phyloP scores from a whole-genome alignment of 768 basidiomycete species.

The Collybia nuda region DNA sequence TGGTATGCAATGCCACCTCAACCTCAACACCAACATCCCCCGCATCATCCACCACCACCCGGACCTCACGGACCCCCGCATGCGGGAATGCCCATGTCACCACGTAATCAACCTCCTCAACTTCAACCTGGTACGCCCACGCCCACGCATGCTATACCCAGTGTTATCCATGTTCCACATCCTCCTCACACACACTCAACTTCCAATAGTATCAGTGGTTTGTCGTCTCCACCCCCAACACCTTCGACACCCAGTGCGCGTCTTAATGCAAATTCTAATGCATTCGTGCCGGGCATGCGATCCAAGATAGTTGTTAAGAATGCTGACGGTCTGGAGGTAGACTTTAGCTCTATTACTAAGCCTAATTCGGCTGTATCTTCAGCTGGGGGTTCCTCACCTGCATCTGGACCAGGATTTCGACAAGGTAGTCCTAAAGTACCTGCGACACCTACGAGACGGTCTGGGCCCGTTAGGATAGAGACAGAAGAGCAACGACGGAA shows the following conservation, averaged over 20 bases:
- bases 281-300: conserved; percentile 62
- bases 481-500: conserved; percentile 46
- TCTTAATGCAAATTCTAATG: conserved; percentile 61
- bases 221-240: conserved; percentile 70
- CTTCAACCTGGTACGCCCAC: conserved; percentile 75
- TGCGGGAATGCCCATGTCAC: conserved; percentile 63
- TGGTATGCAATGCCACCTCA: conserved; percentile 41
- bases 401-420: conserved; percentile 27
- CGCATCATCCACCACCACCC: conserved; percentile 51
- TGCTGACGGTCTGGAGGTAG: conserved; percentile 64
- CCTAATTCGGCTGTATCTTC: conserved; percentile 34
- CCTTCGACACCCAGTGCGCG: conserved; percentile 53
- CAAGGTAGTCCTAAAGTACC: conserved; percentile 31
- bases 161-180: conserved; percentile 40
- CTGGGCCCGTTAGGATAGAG: conserved; percentile 61
- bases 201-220: conserved; percentile 43
- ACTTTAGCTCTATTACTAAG: conserved; percentile 54
- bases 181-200: conserved; percentile 45
- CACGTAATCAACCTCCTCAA: conserved; percentile 54
- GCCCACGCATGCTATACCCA: conserved; percentile 54
- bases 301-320: conserved; percentile 59
- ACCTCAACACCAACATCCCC: conserved; percentile 42
- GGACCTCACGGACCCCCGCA: conserved; percentile 49
- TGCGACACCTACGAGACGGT: conserved; percentile 34
- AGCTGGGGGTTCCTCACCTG: conserved; percentile 37